Evolutionary conservation across 352 stramenopile genomes (phyloP).

Genomic region (Phytopythium montanum): DNA sequence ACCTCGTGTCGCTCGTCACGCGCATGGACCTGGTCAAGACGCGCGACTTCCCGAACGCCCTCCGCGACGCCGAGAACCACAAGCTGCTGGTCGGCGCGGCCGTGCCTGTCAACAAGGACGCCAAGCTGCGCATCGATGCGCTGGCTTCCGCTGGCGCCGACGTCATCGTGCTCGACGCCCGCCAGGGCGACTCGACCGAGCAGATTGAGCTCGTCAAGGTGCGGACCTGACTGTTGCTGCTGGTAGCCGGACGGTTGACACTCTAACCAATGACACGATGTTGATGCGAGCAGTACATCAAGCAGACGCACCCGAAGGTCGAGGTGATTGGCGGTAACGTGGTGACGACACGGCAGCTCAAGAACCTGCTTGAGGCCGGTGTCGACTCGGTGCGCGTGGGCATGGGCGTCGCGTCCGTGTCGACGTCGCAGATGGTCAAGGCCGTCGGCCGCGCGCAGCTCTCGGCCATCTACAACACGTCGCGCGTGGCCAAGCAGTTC

Average conservation of each 20-base stretch:
- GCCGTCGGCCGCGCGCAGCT: slow-evolving; percentile 96
- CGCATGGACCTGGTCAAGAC: slow-evolving; percentile 96
- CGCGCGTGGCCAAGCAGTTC: slow-evolving; percentile 90
- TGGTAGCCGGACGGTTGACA: neutral
- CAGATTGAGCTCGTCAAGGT: slow-evolving; percentile 67
- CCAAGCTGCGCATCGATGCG: slow-evolving; percentile 84
- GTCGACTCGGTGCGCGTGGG: slow-evolving; percentile 98
- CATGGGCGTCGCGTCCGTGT: slow-evolving; percentile 99
- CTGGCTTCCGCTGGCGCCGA: slow-evolving; percentile 94
- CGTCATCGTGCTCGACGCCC: slow-evolving; percentile 98
- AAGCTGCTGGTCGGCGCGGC: slow-evolving; percentile 95
- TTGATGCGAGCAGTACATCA: slow-evolving; percentile 69
- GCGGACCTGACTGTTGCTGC: neutral
- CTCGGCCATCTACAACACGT: slow-evolving; percentile 98
- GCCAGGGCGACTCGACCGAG: slow-evolving; percentile 94
- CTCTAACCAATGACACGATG: neutral
- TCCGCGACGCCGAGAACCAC: slow-evolving; percentile 92
- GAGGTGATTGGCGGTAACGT: slow-evolving; percentile 99
- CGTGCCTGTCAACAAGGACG: slow-evolving; percentile 93
- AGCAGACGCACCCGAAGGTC: slow-evolving; percentile 84
- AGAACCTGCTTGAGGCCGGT: slow-evolving; percentile 95
- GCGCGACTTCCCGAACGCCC: slow-evolving; percentile 93
- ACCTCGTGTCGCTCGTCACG: slow-evolving; percentile 97
- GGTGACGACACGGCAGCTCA: slow-evolving; percentile 94
- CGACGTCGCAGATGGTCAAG: slow-evolving; percentile 99